Evolutionary conservation across 192 early-diverging fungal genomes (phyloP).

Genomic region (Coemansia sp.): DNA sequence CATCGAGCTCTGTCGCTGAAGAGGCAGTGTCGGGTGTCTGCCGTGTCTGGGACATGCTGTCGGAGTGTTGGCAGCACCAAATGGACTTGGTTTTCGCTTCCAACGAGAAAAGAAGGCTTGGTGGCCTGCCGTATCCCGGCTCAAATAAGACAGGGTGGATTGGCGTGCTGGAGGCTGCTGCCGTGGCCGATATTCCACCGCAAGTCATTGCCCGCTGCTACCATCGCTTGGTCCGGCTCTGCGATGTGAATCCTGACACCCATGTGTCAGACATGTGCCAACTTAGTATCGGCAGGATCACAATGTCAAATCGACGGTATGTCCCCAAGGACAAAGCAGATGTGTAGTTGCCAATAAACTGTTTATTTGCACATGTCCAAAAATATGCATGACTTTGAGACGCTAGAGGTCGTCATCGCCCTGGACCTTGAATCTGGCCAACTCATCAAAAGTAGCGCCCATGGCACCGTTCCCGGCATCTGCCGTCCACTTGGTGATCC

Average conservation of each 20-base stretch:
- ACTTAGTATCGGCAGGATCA: too few species aligned
- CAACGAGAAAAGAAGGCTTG: background rate
- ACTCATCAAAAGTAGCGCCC: background rate
- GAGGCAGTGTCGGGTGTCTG: conserved; percentile 24
- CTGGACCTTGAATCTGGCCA: background rate
- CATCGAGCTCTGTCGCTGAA: conserved; percentile 28
- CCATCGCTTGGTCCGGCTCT: conserved; percentile 22
- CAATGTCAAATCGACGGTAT: background rate
- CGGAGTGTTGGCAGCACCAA: background rate
- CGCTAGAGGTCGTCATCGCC: background rate
- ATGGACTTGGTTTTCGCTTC: background rate
- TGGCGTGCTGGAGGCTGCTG: conserved; percentile 19
- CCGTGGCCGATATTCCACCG: conserved; percentile 26
- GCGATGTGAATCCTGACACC: conserved; percentile 6
- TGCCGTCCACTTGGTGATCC: conserved; percentile 54
- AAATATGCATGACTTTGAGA: background rate
- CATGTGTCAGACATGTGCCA: background rate
- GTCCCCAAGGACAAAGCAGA: background rate
- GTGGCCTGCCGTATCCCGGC: background rate
- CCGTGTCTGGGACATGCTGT: conserved; percentile 17
- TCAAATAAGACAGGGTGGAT: conserved; percentile 21
- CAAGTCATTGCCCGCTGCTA: conserved; percentile 40
- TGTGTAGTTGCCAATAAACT: background rate
- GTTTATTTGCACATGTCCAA: too few species aligned
- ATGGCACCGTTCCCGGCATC: background rate